Evolutionary conservation across 2,329 filamentous ascomycete species (phyloP), one percentile per base, ranked within the genome.

Genomic region (Falciphora oryzae): DNA sequence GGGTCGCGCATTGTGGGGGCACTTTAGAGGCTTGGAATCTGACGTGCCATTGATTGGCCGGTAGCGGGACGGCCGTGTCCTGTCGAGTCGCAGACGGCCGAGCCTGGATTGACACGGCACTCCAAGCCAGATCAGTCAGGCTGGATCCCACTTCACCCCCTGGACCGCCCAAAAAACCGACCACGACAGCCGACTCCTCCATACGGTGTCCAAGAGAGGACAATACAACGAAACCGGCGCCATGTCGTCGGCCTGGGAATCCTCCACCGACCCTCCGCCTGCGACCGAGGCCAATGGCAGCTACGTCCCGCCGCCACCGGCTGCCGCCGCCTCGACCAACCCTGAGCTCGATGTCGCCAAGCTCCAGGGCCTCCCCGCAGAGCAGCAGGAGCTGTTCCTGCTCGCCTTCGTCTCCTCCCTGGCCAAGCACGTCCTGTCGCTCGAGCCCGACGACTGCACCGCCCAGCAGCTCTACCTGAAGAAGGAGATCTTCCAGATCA

Each of bases 321-420:
- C 66, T 32, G 61, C 65, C n/a, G 67, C 67, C 14, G 68, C 76
- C 68, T 72, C 78, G 65, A 89, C 86, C 73, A 31, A 63, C 35
- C 89, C 89, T 62, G 91, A 97, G 81, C 90, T 99, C 75, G 93
- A 99, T 74, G 80, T 97, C 70, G 80, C 88, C 72, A 97, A 97
- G 82, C 88, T 99, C 61, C 90, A 97, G 77, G 85, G 91, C 63
- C 86, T 98, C 60, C 92, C 94, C 58, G 87, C 91, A 64, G 95
- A 99, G 79, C 95, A 99, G 76, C 95, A 99, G 78, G 93, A 97
- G 72, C 86, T 99, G 16, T 96, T 95, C 76, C 85, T 99, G 67
- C 83, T 99, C 66, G 96, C 89, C 31, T 97, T 96, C 74, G 90
- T 93, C 50, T 90, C 93, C 32, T 87, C 90, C 66, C 83, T 99